Evolutionary conservation across 306 rosid genomes (phyloP).

Genomic region (Cercis canadensis): DNA sequence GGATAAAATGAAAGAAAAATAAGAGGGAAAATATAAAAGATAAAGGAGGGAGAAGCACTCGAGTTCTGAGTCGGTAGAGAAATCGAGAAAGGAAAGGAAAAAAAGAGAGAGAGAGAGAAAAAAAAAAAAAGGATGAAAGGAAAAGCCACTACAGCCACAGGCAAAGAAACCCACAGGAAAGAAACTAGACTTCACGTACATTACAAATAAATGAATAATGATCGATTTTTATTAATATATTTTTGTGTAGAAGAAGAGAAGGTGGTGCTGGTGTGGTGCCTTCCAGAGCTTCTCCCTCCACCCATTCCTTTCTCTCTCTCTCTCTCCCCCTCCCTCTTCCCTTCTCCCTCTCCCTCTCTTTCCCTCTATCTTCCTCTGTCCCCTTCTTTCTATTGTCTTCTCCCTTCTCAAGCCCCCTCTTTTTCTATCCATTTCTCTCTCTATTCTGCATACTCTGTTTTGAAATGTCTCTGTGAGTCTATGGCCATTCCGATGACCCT

Average conservation of each 20-base stretch:
- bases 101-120: no score
- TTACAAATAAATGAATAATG: no score
- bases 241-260: conserved; percentile 47
- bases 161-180: conserved; percentile 42
- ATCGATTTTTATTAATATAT: conserved; percentile 1
- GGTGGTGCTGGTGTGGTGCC: conserved; percentile 56
- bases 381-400: neutral
- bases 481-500: neutral
- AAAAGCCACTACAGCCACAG: conserved; percentile 43
- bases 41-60: no score
- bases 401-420: neutral
- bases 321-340: conserved; percentile 15
- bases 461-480: conserved; percentile 16
- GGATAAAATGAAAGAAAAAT: neutral
- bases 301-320: conserved; percentile 18
- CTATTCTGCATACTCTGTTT: neutral
- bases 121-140: neutral
- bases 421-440: neutral
- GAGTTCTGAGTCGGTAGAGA: conserved; percentile 31
- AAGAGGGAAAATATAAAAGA: conserved; percentile 17
- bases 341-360: neutral
- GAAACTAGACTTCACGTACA: neutral
- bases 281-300: conserved; percentile 43
- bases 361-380: neutral
- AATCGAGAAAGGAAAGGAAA: conserved; percentile 44